Evolutionary conservation across 2,329 filamentous ascomycete genomes (phyloP), one percentile per base, ranked within the genome.

Genomic region (Ambrosiella xylebori): DNA sequence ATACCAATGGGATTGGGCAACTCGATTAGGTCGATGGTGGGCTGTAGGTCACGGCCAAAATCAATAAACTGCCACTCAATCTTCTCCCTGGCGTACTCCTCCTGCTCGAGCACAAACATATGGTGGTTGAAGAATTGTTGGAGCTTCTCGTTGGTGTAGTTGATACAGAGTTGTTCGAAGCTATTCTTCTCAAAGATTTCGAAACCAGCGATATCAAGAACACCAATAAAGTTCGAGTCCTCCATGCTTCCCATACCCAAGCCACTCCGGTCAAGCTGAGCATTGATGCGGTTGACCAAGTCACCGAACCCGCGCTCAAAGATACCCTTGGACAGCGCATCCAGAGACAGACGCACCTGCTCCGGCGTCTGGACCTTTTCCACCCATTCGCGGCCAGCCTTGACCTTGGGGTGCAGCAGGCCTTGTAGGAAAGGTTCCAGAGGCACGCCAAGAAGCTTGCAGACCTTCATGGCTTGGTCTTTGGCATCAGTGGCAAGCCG

Each of bases 21-120:
- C 70, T 98, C 93, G 62, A 98, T 98, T 50, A 98, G 76, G 65
- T 98, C 93, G 64, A 98, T 98, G 0, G 93, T 98, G 0, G 93
- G 93, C 68, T 98, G 94, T 35, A 98, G 76, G 66, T 98, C 93
- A 61, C 90, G 89, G 15, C 93, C 93, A 67, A 98, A 98, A 70
- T 98, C 93, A 67, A 98, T 98, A 68, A 98, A 98, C 67, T 97
- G 89, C 93, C 93, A 98, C 71, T 98, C 93, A 64, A 98, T 98
- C 69, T 96, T 88, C 68, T 98, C 93, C 53, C 91, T 78, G 7
- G 93, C 90, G 69, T 98, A 98, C 69, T 98, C 93, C 69, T 98
- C 93, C 66, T 98, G 93, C 68, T 98, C 93, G 7, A 98, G 76
- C 8, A 98, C 93, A 67, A 98, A 98, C 93, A 98, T 98, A 74